phyloP scores from a whole-genome alignment of 495 filamentous ascomycete species.

The Choiromyces venosus region DNA sequence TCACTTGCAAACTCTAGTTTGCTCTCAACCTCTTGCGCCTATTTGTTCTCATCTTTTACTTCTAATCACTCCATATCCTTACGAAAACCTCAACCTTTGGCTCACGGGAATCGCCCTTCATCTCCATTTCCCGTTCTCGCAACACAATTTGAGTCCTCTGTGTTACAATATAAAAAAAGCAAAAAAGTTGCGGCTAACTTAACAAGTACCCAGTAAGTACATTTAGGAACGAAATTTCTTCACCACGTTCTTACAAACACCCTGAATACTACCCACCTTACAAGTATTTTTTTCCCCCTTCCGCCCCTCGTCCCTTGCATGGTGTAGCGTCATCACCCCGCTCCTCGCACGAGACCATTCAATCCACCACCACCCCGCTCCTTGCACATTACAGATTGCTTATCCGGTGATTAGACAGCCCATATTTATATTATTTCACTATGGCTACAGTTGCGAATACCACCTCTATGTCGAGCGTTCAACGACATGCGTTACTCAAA shows the following conservation, averaged over 20 bases:
- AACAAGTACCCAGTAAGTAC: background rate
- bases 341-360: background rate
- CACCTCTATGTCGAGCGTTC: slow-evolving; percentile 9
- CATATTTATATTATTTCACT: background rate
- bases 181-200: background rate
- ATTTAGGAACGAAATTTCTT: background rate
- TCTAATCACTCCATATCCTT: background rate
- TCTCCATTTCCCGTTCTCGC: background rate
- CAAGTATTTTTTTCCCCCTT: background rate
- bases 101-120: background rate
- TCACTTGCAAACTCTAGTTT: background rate
- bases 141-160: background rate
- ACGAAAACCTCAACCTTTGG: background rate
- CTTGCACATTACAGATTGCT: background rate
- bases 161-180: background rate
- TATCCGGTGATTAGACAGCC: background rate
- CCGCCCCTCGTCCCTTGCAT: background rate
- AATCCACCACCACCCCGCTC: background rate
- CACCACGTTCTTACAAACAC: background rate
- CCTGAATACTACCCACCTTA: background rate
- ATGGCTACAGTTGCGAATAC: slow-evolving; percentile 37
- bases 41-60: background rate
- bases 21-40: background rate
- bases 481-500: slow-evolving; percentile 24
- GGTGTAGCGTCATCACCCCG: background rate